Base-by-base conservation (phyloP, 2,329 filamentous ascomycete genomes). In the Fusarium chaquense region DNA sequence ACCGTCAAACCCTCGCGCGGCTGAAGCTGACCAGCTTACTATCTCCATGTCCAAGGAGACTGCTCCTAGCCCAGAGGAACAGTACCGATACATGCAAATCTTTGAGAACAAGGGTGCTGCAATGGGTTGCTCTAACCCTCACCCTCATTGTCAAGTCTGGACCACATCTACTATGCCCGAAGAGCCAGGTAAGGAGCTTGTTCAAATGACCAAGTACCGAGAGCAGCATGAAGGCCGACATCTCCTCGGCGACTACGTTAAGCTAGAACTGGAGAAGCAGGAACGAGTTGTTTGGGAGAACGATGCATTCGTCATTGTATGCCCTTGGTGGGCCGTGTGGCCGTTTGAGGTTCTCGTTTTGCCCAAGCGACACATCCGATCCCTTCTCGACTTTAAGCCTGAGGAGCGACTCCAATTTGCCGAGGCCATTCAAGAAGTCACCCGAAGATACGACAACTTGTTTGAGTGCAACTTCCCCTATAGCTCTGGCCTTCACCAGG, bases 81-180 rank as follows among this genome's bases (percentile, higher is more conserved):
- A 97, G 80, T 93, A 97, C 75, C 89, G 92, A 56, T 98, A 97
- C 82, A 98, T 99, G 94, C 96, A 99, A 78, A 98, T 99, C 70
- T 99, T 99, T 69, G 96, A 99, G 83, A 99, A 99, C 84, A 99
- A 99, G 82, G 96, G 96, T 53, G 90, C 92, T 1, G 93, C 95
- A 13, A 99, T 99, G 96, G 96, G 96, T 53, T 99, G 96, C 84
- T 98, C 95, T 2, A 99, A 99, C 79, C 96, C 96, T 1, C 96
- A 99, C 79, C 96, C 96, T 1, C 96, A 99, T 81, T 95, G 96
- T 62, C 96, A 99, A 80, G 86, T 98, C 67, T 99, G 96, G 96
- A 96, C 93, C 3, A 97, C 94, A 0, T 97, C 93, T 24, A 91
- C 90, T 9, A 83, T 98, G 72, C 96, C 96, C 0, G 94, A 98